Base-by-base conservation (phyloP, 2,329 filamentous ascomycete genomes). In the Monosporascus sp. region DNA sequence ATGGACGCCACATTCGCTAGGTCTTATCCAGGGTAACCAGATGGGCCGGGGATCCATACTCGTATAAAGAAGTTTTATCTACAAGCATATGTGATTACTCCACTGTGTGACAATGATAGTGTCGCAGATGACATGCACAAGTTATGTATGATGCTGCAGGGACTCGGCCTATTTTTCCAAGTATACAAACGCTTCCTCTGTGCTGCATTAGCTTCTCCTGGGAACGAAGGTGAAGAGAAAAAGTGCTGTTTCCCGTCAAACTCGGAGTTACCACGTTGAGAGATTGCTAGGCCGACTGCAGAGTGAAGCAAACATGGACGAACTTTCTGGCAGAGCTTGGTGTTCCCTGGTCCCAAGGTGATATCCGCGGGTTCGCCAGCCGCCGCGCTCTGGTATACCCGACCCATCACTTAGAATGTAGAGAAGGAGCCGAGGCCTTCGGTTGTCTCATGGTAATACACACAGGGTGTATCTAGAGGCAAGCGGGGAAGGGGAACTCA, bases 261-360 rank as follows among this genome's bases (percentile, higher is more conserved):
- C 51, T 37, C 25, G 15, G 38, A 14, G 18, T 39, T 35, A 25
- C 55, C 48, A 51, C 43, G 50, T 43, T 50, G 17, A 39, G 48
- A 17, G 15, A 31, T 31, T 20, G 22, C 55, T 52, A 54, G 55
- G 54, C 52, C 35, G 53, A 55, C 49, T 58, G 54, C 57, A 58
- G 54, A 52, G 38, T 17, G 20, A 54, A 52, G 52, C 57, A 58
- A 57, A 57, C 55, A 56, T 49, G 7, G 17, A 47, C 47, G 38
- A 27, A 7, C n/a, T 48, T 37, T 31, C 15, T 35, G 31, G 1
- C 31, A 35, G 31, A 35, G 11, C 31, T 14, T 35, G 27, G 31
- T 35, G 31, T 35, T 20, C 9, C 39, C 39, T 2, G 14, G 18
- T 24, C 9, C 20, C 8, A 14, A 43, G 9, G 18, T 43, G 20